These are phyloP conservation scores for Apiotrichum gracile DNA, from an alignment of 1,284 basidiomycete species.

Conservation along the genomic window DNA sequence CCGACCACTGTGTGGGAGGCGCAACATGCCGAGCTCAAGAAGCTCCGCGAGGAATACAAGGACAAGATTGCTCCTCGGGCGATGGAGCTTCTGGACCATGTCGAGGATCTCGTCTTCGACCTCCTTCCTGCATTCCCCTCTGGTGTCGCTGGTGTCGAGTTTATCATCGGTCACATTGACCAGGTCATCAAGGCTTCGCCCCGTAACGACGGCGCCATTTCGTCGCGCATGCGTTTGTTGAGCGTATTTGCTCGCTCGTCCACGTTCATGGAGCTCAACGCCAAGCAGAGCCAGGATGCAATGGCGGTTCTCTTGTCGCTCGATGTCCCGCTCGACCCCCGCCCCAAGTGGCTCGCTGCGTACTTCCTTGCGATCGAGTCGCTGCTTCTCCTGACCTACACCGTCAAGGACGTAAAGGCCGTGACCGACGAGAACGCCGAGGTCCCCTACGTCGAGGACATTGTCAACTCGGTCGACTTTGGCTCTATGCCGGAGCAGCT, in stretches of 20 bases:
- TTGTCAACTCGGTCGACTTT: slow-evolving; percentile 10
- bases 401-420: slow-evolving; percentile 54
- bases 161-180: slow-evolving; percentile 22
- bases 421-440: slow-evolving; percentile 19
- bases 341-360: slow-evolving; percentile 76
- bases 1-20: slow-evolving; percentile 11
- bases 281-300: slow-evolving; percentile 46
- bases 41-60: slow-evolving; percentile 62
- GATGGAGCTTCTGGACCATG: slow-evolving; percentile 75
- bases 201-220: slow-evolving; percentile 52
- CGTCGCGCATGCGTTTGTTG: slow-evolving; percentile 76
- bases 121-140: slow-evolving; percentile 66
- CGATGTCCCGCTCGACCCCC: slow-evolving; percentile 45
- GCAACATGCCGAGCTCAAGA: slow-evolving; percentile 54
- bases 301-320: slow-evolving; percentile 63
- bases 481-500: slow-evolving; percentile 51
- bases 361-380: slow-evolving; percentile 72
- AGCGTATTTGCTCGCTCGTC: slow-evolving; percentile 56
- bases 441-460: background rate
- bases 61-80: slow-evolving; percentile 62
- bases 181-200: slow-evolving; percentile 50
- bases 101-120: slow-evolving; percentile 83
- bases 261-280: slow-evolving; percentile 12
- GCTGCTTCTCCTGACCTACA: slow-evolving; percentile 67
- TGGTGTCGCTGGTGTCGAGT: slow-evolving; percentile 44